phyloP scores from a whole-genome alignment of 495 filamentous ascomycete genomes.

The Tricharina praecox region DNA sequence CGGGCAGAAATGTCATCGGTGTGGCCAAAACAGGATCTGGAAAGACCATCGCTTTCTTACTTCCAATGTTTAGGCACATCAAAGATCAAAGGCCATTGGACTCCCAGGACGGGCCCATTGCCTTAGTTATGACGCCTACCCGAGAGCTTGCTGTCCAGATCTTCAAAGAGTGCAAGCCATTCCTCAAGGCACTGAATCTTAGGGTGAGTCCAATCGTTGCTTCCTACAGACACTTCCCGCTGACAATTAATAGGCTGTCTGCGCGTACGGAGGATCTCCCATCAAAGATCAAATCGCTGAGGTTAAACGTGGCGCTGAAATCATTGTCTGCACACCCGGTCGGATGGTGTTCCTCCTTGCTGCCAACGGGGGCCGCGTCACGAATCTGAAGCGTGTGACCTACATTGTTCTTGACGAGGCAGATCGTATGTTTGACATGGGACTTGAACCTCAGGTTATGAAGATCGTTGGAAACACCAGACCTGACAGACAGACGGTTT shows the following conservation, averaged over 20 bases:
- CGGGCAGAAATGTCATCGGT: conserved; percentile 87
- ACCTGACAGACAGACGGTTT: conserved; percentile 77
- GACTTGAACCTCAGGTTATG: conserved; percentile 95
- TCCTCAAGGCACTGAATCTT: conserved; percentile 76
- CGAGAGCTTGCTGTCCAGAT: conserved; percentile 92
- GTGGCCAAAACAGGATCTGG: conserved; percentile 98
- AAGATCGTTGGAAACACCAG: conserved; percentile 84
- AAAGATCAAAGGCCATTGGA: conserved; percentile 79
- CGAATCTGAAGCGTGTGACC: conserved; percentile 72
- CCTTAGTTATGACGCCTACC: conserved; percentile 83
- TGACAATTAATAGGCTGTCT: conserved; percentile 41
- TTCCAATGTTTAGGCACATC: conserved; percentile 96
- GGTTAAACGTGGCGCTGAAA: conserved; percentile 85
- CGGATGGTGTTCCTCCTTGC: conserved; percentile 90
- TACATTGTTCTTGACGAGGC: conserved; percentile 95
- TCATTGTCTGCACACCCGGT: conserved; percentile 90
- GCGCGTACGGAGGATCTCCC: conserved; percentile 84
- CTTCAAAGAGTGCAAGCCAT: conserved; percentile 82
- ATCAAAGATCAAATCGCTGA: conserved; percentile 98
- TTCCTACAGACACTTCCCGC: conserved; percentile 1
- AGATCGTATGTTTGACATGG: conserved; percentile 99
- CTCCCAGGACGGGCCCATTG: conserved; percentile 70
- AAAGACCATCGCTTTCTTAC: conserved; percentile 85
- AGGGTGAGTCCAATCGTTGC: conserved; percentile 32
- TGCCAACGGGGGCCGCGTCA: conserved; percentile 81